A percentile compares a stretch with the other conserved stretches of the same genome.
Evolutionary conservation across 2,329 filamentous ascomycete genomes (phyloP).

Genomic region (Didymella exigua): DNA sequence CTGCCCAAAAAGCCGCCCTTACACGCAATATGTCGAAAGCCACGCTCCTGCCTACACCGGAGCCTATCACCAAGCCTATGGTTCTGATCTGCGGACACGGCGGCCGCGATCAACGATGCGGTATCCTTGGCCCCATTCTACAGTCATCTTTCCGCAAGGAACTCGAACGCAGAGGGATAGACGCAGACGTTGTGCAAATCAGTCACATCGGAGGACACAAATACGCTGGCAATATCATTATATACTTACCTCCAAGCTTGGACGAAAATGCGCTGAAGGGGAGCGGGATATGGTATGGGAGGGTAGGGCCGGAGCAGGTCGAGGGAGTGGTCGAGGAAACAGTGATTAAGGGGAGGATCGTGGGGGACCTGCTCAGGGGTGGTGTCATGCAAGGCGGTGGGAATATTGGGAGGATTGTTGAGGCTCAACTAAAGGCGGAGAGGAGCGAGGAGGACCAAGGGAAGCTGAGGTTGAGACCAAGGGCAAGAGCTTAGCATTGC

Average conservation of each 20-base stretch:
- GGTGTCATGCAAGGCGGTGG: constrained; percentile 56
- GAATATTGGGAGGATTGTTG: constrained; percentile 38
- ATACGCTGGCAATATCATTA: constrained; percentile 82
- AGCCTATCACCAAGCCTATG: constrained; percentile 39
- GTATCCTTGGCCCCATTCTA: constrained; percentile 76
- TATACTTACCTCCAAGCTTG: constrained; percentile 70
- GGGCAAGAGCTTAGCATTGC: constrained; percentile 15
- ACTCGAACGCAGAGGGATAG: constrained; percentile 57
- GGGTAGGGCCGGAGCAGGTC: constrained; percentile 75
- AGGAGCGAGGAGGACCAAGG: constrained; percentile 32
- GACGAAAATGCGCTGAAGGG: constrained; percentile 65
- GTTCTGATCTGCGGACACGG: constrained; percentile 90
- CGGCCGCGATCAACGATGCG: constrained; percentile 80
- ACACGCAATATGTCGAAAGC: constrained; percentile 57
- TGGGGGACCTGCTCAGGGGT: constrained; percentile 74
- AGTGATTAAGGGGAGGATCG: constrained; percentile 67
- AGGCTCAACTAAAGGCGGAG: constrained; percentile 38
- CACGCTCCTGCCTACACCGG: constrained; percentile 59
- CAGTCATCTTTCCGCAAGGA: constrained; percentile 70
- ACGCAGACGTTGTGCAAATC: constrained; percentile 70
- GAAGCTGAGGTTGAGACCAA: constrained; percentile 25
- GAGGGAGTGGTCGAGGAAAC: constrained; percentile 78
- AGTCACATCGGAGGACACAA: constrained; percentile 86
- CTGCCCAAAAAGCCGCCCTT: constrained; percentile 54
- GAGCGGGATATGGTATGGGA: constrained; percentile 80